Percentiles rank a stretch among this genome's conserved stretches.
phyloP scores from a whole-genome alignment of 2,329 filamentous ascomycete species.

The Penicillium paneum region DNA sequence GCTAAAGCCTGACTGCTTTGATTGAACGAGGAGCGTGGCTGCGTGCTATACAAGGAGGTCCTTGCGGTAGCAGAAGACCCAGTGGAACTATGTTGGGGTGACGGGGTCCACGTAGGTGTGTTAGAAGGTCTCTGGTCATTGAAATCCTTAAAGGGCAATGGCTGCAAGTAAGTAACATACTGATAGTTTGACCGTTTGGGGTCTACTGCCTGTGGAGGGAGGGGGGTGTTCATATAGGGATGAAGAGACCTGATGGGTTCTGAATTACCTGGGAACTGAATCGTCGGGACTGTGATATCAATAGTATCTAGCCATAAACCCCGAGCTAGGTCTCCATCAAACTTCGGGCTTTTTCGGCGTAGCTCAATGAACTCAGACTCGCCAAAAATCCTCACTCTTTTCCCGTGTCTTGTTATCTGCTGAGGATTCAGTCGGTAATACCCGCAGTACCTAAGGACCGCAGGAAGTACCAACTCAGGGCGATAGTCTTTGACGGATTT shows the following conservation, averaged over 20 bases:
- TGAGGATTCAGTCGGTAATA: conserved; percentile 4
- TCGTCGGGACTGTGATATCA: not conserved
- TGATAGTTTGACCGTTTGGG: conserved; percentile 4
- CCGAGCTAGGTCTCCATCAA: not conserved
- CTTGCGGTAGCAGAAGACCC: not conserved
- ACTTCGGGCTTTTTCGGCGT: not conserved
- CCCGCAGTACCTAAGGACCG: conserved; percentile 6
- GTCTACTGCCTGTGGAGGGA: not conserved
- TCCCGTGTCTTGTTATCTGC: not conserved
- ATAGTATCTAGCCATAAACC: conserved; percentile 2
- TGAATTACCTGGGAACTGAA: not conserved
- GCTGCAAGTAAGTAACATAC: conserved; percentile 8
- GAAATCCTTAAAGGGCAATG: not conserved
- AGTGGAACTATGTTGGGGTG: not conserved
- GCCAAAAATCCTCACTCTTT: not conserved
- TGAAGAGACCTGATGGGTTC: not conserved
- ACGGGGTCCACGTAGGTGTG: not conserved
- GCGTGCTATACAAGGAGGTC: not conserved
- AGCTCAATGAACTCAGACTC: not conserved
- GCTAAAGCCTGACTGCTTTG: not conserved
- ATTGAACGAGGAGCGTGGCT: not conserved
- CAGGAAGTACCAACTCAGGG: conserved; percentile 4
- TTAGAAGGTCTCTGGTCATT: not conserved
- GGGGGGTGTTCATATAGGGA: not conserved
- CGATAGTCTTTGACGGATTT: conserved; percentile 1